A percentile compares a stretch with the other conserved stretches of the same genome.
Evolutionary conservation across 495 filamentous ascomycete species (phyloP).

Genomic region (Hyaloscypha hepaticicola): DNA sequence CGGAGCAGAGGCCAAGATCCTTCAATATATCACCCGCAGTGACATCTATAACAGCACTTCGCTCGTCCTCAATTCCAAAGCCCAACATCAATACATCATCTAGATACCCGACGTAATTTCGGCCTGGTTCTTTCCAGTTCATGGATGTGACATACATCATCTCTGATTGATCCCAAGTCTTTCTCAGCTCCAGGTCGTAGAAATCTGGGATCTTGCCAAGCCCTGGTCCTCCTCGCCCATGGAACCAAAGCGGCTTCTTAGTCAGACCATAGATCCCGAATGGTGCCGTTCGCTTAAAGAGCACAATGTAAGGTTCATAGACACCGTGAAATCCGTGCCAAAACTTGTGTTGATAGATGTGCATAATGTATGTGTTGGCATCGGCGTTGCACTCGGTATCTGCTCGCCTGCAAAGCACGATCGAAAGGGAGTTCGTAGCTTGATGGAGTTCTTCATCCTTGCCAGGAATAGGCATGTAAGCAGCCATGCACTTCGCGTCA

Average conservation of each 20-base stretch:
- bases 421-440: conserved; percentile 52
- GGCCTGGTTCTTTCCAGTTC: conserved; percentile 45
- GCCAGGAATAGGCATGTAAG: conserved; percentile 36
- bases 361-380: conserved; percentile 49
- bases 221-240: conserved; percentile 30
- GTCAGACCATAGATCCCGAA: conserved; percentile 51
- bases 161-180: conserved; percentile 3
- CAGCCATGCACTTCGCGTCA: conserved; percentile 32
- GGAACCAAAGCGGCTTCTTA: conserved; percentile 50
- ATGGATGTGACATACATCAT: conserved; percentile 55
- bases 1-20: conserved; percentile 34
- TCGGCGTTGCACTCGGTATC: conserved; percentile 42
- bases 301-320: conserved; percentile 55
- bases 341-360: conserved; percentile 52
- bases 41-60: conserved; percentile 46
- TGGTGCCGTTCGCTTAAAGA: conserved; percentile 44
- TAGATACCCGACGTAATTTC: conserved; percentile 48
- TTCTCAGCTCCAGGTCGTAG: background rate
- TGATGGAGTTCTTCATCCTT: conserved; percentile 35
- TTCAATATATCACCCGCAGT: conserved; percentile 45
- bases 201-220: background rate
- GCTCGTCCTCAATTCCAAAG: conserved; percentile 51
- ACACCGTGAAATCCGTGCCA: conserved; percentile 44
- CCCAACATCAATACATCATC: conserved; percentile 50
- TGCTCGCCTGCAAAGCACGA: conserved; percentile 51